phyloP scores from a whole-genome alignment of 108 stramenopile species.

The Skeletonema marinoi region DNA sequence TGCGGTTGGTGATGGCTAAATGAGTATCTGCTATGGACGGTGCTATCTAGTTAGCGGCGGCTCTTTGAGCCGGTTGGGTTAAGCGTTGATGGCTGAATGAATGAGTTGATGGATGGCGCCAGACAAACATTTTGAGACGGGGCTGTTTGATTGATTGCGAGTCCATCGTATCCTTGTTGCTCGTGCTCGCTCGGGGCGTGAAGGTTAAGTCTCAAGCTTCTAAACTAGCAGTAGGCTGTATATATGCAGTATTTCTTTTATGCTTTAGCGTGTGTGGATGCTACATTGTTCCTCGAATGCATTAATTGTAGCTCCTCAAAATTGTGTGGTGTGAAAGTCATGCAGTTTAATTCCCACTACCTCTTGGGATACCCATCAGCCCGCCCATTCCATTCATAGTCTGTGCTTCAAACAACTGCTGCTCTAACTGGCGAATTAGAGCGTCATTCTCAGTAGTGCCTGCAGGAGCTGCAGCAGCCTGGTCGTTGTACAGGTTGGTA shows the following conservation, averaged over 20 bases:
- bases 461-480: background rate
- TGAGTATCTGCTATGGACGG: too few relatives aligned
- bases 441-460: background rate
- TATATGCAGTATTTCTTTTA: background rate
- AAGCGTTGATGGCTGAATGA: too few relatives aligned
- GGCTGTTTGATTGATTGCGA: too few relatives aligned
- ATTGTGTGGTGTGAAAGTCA: background rate
- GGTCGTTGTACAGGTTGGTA: background rate
- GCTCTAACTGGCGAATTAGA: conserved; percentile 7
- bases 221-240: too few relatives aligned
- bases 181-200: too few relatives aligned
- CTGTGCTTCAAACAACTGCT: conserved; percentile 8
- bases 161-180: too few relatives aligned
- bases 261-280: background rate
- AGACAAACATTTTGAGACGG: too few relatives aligned
- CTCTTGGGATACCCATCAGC: background rate
- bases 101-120: too few relatives aligned
- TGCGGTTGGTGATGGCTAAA: too few relatives aligned
- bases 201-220: too few relatives aligned
- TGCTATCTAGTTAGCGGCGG: too few relatives aligned
- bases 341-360: background rate
- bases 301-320: background rate
- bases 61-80: too few relatives aligned
- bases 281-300: background rate
- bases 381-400: background rate